Evolutionary conservation across 2,329 filamentous ascomycete genomes (phyloP), one percentile per base, ranked within the genome.

Genomic region (Colletotrichum neosansevieriae): DNA sequence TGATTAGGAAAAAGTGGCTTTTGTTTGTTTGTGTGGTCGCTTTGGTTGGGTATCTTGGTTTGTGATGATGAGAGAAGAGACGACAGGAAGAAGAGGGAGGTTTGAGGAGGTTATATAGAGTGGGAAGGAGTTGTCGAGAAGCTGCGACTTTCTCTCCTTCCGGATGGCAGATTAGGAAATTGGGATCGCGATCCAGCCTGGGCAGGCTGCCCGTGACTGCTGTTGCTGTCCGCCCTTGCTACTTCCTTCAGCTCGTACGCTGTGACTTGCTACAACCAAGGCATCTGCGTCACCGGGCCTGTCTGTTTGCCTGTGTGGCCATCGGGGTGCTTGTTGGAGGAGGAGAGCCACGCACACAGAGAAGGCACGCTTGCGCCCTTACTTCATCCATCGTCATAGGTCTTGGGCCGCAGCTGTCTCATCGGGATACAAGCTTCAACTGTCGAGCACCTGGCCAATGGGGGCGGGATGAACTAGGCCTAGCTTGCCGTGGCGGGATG

Each of bases 301-400:
- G 38, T 32, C 24, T 60, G 62, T 38, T 47, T 65, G 45, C 24
- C 38, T 59, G 50, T 50, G 42, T 45, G 19, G 45, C 6, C 45
- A 24, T 13, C 79, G n/a, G 42, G 32, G 44, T 49, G 53, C 29
- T 17, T 24, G 17, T 44, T 45, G 54, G 62, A 42, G 34, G 45
- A 36, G 29, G 29, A 56, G 38, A 11, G 58, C 29, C 57, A 32
- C 40, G 38, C 36, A 29, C 13, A 32, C 19, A 38, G 47, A 44
- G 51, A 12, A 58, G 15, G 38, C 11, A n/a, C 6, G 50, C 40
- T 58, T 51, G 67, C 12, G 29, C 56, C 38, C 29, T 67, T 69
- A 69, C 67, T 51, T 57, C 54, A 53, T 51, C 54, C 63, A 50
- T 66, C 70, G 70, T 71, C 70, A 71, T 71, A 62, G 70, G 70